Evolutionary conservation across 768 basidiomycete species (phyloP).

Genomic region (Lactarius evosmus): DNA sequence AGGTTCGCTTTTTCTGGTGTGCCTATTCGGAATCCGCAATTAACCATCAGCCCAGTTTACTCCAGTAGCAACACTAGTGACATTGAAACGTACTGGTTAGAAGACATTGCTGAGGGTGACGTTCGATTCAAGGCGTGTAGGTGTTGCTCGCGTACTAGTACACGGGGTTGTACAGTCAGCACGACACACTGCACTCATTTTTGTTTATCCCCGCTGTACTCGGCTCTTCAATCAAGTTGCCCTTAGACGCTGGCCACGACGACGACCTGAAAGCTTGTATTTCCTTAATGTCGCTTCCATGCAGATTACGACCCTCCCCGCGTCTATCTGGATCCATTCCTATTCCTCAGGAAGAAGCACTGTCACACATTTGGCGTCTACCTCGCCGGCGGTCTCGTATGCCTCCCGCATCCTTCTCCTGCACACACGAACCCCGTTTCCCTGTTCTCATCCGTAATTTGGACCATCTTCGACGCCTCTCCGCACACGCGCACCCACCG

Average conservation of each 20-base stretch:
- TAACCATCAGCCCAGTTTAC: neutral
- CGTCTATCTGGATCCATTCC: constrained; percentile 86
- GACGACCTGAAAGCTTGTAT: neutral
- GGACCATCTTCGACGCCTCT: constrained; percentile 95
- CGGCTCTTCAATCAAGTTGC: too few relatives aligned
- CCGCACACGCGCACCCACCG: constrained; percentile 78
- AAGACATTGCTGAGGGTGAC: neutral
- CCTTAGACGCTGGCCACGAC: too few relatives aligned
- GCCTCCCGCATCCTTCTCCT: constrained; percentile 37
- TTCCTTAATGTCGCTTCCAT: constrained; percentile 56
- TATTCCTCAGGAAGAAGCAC: constrained; percentile 54
- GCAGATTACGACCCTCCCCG: constrained; percentile 80
- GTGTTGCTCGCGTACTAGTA: too few relatives aligned
- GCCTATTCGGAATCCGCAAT: too few relatives aligned
- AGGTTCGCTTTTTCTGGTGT: too few relatives aligned
- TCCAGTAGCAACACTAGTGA: too few relatives aligned
- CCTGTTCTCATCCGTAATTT: constrained; percentile 94
- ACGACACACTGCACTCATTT: too few relatives aligned
- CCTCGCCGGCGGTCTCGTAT: constrained; percentile 84
- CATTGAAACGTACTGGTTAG: too few relatives aligned
- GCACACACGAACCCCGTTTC: neutral
- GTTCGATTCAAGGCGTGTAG: neutral
- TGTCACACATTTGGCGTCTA: constrained; percentile 85
- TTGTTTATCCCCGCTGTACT: too few relatives aligned
- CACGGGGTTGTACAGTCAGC: too few relatives aligned